phyloP scores from a whole-genome alignment of 768 basidiomycete genomes.

The Xerocomus brunneocitrinus region DNA sequence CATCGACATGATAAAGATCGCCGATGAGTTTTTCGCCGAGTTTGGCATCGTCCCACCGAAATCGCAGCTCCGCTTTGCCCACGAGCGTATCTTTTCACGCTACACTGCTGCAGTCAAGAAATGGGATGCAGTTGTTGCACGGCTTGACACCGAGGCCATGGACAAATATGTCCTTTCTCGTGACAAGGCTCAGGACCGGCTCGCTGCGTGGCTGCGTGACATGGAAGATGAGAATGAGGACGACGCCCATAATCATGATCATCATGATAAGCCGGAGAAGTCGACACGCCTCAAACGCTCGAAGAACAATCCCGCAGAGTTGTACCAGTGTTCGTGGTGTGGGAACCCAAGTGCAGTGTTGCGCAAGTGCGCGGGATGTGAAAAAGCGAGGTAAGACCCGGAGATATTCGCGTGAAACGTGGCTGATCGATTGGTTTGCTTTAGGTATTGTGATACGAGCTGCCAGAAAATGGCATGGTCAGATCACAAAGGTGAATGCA shows the following conservation, averaged over 20 bases:
- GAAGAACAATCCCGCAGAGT: slow-evolving; percentile 34
- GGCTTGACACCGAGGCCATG: slow-evolving; percentile 28
- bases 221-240: slow-evolving; percentile 34
- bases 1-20: slow-evolving; percentile 39
- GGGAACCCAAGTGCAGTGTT: slow-evolving; percentile 53
- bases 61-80: slow-evolving; percentile 48
- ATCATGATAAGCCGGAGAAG: slow-evolving; percentile 10
- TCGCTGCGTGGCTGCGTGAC: slow-evolving; percentile 51
- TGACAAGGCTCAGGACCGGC: slow-evolving; percentile 48
- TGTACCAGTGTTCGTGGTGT: slow-evolving; percentile 63
- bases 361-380: slow-evolving; percentile 45
- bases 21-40: slow-evolving; percentile 47
- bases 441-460: slow-evolving; percentile 42
- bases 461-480: slow-evolving; percentile 40
- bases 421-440: slow-evolving; percentile 11
- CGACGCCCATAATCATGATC: slow-evolving; percentile 19
- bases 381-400: slow-evolving; percentile 31
- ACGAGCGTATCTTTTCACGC: slow-evolving; percentile 43
- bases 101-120: slow-evolving; percentile 44
- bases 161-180: slow-evolving; percentile 26
- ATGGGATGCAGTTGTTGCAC: slow-evolving; percentile 41
- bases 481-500: slow-evolving; percentile 32
- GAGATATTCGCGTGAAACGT: neutral
- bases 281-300: slow-evolving; percentile 33
- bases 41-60: slow-evolving; percentile 42